Base-by-base conservation (phyloP, 2,329 filamentous ascomycete species). In the Cryphonectria nitschkei region DNA sequence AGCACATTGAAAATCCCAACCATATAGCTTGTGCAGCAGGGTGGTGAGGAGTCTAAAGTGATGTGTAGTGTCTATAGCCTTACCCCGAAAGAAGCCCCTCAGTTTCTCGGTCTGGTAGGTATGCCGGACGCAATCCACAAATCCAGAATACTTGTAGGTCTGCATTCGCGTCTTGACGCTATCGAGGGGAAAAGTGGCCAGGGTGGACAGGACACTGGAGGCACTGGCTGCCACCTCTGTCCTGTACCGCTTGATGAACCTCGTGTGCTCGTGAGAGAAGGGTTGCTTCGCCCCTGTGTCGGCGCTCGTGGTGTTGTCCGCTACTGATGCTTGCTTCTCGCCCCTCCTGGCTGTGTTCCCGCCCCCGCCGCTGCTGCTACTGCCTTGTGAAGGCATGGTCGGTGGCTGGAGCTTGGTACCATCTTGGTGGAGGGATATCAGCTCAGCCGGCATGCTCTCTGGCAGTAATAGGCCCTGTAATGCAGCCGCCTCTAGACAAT, bases 111-210 rank as follows among this genome's bases (percentile, higher is more conserved):
- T 89, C 72, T 85, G 86, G 81, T 96, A 96, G 13, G 93, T 95
- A 75, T 92, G 87, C 73, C 85, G 86, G 67, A 94, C 88, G 79
- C 93, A 95, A 80, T 93, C 90, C 78, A 87, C 81, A 80, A 93
- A 93, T 75, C 88, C 93, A 75, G 87, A 86, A 82, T 92, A 95
- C 74, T 92, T 89, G 81, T 96, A 95, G 75, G 92, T 93, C 84
- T 97, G 93, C 89, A 96, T 93, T 77, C 93, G 92, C 69, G 92
- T 95, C 85, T 97, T 97, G 79, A 95, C 91, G 76, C 93, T 95
- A 80, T 97, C 93, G 75, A 97, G 88, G 32, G 93, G 93, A 78
- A 95, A 97, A n/a, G 93, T 92, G 74, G 88, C 86, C 78, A 94
- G 87, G 58, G 93, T 96, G 52, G 92, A 94, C 70, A 95, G 85